Evolutionary conservation across 768 basidiomycete species (phyloP).

Genomic region (Fomitopsis serialis): DNA sequence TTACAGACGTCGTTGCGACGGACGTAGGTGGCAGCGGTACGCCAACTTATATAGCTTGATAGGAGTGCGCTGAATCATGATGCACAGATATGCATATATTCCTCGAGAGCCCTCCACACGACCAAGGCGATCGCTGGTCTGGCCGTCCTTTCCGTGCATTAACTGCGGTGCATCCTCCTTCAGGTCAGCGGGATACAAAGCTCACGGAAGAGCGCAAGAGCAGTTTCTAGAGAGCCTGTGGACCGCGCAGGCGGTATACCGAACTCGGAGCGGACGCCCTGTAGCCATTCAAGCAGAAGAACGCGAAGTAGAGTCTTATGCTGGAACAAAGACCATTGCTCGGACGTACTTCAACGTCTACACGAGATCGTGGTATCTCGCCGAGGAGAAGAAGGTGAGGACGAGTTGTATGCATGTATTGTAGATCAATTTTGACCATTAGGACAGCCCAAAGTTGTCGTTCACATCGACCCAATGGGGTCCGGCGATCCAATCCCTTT

Average conservation of each 20-base stretch:
- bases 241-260: slow-evolving; percentile 78
- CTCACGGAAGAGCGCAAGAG: slow-evolving; percentile 63
- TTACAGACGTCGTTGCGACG: slow-evolving; percentile 78
- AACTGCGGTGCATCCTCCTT: slow-evolving; percentile 73
- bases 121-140: slow-evolving; percentile 83
- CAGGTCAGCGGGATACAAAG: slow-evolving; percentile 58
- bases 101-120: slow-evolving; percentile 76
- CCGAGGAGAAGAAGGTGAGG: slow-evolving; percentile 73
- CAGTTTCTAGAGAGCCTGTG: slow-evolving; percentile 88
- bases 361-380: slow-evolving; percentile 72
- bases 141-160: slow-evolving; percentile 80
- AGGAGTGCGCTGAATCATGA: neutral
- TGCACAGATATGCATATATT: slow-evolving; percentile 76
- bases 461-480: slow-evolving; percentile 78
- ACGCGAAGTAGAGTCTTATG: slow-evolving; percentile 66
- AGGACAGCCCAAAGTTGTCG: slow-evolving; percentile 77
- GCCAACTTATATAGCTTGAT: slow-evolving; percentile 15
- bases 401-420: neutral
- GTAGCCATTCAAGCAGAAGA: slow-evolving; percentile 69
- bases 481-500: slow-evolving; percentile 75
- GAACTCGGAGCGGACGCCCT: slow-evolving; percentile 68
- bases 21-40: slow-evolving; percentile 84
- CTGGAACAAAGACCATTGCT: slow-evolving; percentile 58
- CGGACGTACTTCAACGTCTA: slow-evolving; percentile 90
- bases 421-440: slow-evolving; percentile 3